These are phyloP conservation scores for Castanea sativa DNA, from an alignment of 306 rosid species.

Conservation along the genomic window DNA sequence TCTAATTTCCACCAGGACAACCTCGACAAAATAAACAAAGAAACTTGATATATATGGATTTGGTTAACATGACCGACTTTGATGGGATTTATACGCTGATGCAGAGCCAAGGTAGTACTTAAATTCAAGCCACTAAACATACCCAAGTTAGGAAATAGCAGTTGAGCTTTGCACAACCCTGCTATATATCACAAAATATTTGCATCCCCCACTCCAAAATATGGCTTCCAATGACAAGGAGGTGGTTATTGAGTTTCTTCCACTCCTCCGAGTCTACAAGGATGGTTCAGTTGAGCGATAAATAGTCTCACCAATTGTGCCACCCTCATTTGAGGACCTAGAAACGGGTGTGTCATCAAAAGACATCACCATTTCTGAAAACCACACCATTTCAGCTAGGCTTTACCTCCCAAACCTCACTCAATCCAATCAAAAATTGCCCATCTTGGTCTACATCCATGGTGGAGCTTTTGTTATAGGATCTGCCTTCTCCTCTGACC, in stretches of 20 bases:
- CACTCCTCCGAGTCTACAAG: conserved; percentile 9
- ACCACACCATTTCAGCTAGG: conserved; percentile 22
- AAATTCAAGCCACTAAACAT: no score
- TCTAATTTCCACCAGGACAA: no score
- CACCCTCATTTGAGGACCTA: conserved; percentile 19
- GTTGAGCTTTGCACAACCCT: no score
- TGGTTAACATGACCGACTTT: no score
- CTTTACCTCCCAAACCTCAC: conserved; percentile 24
- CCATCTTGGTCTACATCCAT: conserved; percentile 37
- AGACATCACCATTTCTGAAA: conserved; percentile 6
- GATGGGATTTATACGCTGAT: no score
- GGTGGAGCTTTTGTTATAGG: conserved; percentile 40
- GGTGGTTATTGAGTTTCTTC: neutral
- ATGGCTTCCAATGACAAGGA: neutral
- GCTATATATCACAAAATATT: no score
- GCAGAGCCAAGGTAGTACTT: no score
- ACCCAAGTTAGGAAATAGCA: no score
- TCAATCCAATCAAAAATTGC: conserved; percentile 18
- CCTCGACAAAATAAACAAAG: no score
- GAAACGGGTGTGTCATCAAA: conserved; percentile 10
- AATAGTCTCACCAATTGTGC: neutral
- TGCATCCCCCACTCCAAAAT: neutral
- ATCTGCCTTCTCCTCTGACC: conserved; percentile 30
- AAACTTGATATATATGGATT: no score
- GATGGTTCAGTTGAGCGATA: conserved; percentile 32